phyloP scores from a whole-genome alignment of 2,329 filamentous ascomycete genomes.

The Exophiala mesophila region DNA sequence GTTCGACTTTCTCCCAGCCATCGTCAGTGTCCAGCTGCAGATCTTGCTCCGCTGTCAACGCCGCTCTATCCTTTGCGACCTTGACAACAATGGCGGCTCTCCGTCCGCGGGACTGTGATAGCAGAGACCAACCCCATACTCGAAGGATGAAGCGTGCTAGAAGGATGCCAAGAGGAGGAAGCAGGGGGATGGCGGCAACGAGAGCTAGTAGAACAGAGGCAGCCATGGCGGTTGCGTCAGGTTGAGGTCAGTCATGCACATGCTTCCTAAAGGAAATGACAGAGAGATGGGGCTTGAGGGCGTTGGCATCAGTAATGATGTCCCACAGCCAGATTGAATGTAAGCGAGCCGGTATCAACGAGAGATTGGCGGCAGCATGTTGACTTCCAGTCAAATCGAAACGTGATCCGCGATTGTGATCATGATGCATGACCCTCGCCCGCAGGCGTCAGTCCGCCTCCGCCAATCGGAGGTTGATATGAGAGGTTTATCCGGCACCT shows the following conservation, averaged over 20 bases:
- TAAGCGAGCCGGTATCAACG: no score
- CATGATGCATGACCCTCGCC: no score
- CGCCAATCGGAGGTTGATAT: no score
- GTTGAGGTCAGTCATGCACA: neutral
- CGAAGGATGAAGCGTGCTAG: slow-evolving; percentile 12
- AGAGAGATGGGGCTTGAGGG: no score
- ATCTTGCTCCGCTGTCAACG: slow-evolving; percentile 29
- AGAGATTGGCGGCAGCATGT: no score
- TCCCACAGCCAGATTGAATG: no score
- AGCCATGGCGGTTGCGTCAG: slow-evolving; percentile 18
- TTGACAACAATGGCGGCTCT: slow-evolving; percentile 19
- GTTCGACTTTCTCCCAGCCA: slow-evolving; percentile 66
- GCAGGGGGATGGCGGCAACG: slow-evolving; percentile 16
- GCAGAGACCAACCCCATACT: slow-evolving; percentile 18
- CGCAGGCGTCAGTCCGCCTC: no score
- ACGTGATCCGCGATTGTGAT: no score
- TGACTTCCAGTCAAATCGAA: no score
- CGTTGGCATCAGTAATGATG: no score
- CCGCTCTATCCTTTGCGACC: slow-evolving; percentile 29
- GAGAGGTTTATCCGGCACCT: no score
- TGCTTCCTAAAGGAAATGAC: slow-evolving; percentile 1
- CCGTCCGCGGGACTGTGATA: slow-evolving; percentile 14
- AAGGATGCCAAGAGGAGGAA: slow-evolving; percentile 15
- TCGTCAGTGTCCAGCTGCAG: slow-evolving; percentile 42
- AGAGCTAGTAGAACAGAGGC: slow-evolving; percentile 15